Evolutionary conservation across 805 yeast species (phyloP), one percentile per base, ranked within the genome.

Genomic region (Wickerhamiella bombiphila): DNA sequence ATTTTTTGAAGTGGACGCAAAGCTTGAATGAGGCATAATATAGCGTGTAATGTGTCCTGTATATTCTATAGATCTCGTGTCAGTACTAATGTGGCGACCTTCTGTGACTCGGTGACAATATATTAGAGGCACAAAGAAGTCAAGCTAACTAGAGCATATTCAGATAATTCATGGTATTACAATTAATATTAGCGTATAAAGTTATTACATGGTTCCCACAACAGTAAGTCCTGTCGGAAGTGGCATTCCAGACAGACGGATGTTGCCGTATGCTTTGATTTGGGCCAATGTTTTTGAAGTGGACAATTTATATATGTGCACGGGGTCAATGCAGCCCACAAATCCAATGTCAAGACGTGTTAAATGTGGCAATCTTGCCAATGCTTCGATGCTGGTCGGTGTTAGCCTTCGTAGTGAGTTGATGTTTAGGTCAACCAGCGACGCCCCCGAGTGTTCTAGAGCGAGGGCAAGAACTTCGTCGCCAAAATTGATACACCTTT

Each of bases 281-380:
- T 80, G 64, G 33, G 67, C 65, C 40, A 88, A 57, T 34, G 70
- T 70, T 0, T 74, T 69, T 44, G 91, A 80, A 8, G 69, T 65
- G 2, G 79, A 68, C 16, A 83, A 47, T 21, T 67, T 50, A 19
- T 69, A 70, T n/a, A 86, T 54, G 0, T 73, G 68, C 15, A 65
- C 68, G 55, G 88, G 82, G 52, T 83, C 83, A 9, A 82, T 69
- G 16, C 73, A 63, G 29, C 93, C 63, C 2, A 83, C 80, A 57
- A 88, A 88, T 0, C 96, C 93, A 11, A 75, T 52, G 54, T 88
- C 91, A 14, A 81, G 48, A 24, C 72, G 67, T 0, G 82, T 72
- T 31, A 88, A 58, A 21, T 75, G 66, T 1, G 85, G 80, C 32
- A 74, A 62, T 11, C 54, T 42, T 15, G 42, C 49, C 11, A 59